Percentiles rank a stretch among this genome's conserved stretches.
Evolutionary conservation across 2,329 filamentous ascomycete genomes (phyloP).

Genomic region (Cladosporium sp.): DNA sequence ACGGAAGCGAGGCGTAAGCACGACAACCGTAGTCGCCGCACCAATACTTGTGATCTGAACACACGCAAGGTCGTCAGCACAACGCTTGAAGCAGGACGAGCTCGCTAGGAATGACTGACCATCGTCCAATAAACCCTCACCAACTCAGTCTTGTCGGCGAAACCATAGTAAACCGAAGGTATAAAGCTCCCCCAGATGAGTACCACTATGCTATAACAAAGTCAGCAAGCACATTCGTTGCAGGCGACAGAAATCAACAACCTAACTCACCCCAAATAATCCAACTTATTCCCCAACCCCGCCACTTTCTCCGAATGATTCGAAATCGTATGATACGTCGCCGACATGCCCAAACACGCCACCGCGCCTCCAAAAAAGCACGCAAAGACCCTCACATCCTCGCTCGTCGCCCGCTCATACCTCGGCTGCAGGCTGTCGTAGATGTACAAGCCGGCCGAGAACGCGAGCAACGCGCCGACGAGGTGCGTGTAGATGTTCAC

Average conservation of each 20-base stretch:
- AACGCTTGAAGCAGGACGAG: not conserved
- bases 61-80: not conserved
- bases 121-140: conserved; percentile 70
- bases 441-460: conserved; percentile 49
- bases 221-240: conserved; percentile 58
- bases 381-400: conserved; percentile 68
- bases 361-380: conserved; percentile 71
- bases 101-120: conserved; percentile 48
- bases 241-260: conserved; percentile 85
- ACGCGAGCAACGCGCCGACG: conserved; percentile 60
- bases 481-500: conserved; percentile 72
- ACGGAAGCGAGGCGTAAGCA: conserved; percentile 77
- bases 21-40: conserved; percentile 69
- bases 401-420: conserved; percentile 57
- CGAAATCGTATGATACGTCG: conserved; percentile 76
- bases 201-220: conserved; percentile 62
- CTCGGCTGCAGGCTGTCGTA: conserved; percentile 58
- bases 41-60: conserved; percentile 72
- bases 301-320: conserved; percentile 80
- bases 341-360: conserved; percentile 45
- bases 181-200: conserved; percentile 91
- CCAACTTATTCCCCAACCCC: conserved; percentile 84
- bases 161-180: conserved; percentile 82
- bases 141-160: conserved; percentile 64
- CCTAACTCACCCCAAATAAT: conserved; percentile 79